A percentile compares a stretch with the other conserved stretches of the same genome.
Conservation (phyloP, 495 filamentous ascomycete species). For the Xylaria nigripes region DNA sequence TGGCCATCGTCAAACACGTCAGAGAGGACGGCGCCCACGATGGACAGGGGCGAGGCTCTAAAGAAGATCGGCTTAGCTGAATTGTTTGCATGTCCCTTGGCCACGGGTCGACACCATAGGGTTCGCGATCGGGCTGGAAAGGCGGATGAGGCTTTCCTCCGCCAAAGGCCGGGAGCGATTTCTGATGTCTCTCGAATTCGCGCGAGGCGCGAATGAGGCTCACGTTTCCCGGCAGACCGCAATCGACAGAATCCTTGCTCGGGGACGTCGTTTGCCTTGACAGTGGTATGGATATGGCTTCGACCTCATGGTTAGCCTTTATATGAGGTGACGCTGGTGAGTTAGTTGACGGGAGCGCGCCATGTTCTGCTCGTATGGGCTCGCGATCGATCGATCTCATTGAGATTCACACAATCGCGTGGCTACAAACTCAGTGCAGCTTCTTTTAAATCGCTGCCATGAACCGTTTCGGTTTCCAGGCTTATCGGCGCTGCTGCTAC, state of each 20-base stretch:
- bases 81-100: slow-evolving; percentile 77
- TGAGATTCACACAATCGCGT: slow-evolving; percentile 26
- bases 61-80: slow-evolving; percentile 73
- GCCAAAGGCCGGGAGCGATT: slow-evolving; percentile 53
- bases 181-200: slow-evolving; percentile 43
- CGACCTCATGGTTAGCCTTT: slow-evolving; percentile 38
- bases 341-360: slow-evolving; percentile 22
- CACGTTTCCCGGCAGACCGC: slow-evolving; percentile 30
- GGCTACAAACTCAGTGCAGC: background rate
- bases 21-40: slow-evolving; percentile 80
- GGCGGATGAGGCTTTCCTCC: slow-evolving; percentile 75
- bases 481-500: too few relatives aligned
- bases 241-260: slow-evolving; percentile 16
- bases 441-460: too few relatives aligned
- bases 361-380: slow-evolving; percentile 41
- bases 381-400: slow-evolving; percentile 48
- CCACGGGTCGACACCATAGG: slow-evolving; percentile 81
- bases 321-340: slow-evolving; percentile 19
- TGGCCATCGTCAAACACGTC: slow-evolving; percentile 84
- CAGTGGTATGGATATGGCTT: slow-evolving; percentile 40
- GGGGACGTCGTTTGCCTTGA: slow-evolving; percentile 40
- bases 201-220: slow-evolving; percentile 34
- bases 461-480: too few relatives aligned
- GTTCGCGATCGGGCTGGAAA: slow-evolving; percentile 59
- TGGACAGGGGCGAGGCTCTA: slow-evolving; percentile 69